These are phyloP conservation scores for Suillus luteus DNA, from an alignment of 768 basidiomycete species.

Conservation along the genomic window DNA sequence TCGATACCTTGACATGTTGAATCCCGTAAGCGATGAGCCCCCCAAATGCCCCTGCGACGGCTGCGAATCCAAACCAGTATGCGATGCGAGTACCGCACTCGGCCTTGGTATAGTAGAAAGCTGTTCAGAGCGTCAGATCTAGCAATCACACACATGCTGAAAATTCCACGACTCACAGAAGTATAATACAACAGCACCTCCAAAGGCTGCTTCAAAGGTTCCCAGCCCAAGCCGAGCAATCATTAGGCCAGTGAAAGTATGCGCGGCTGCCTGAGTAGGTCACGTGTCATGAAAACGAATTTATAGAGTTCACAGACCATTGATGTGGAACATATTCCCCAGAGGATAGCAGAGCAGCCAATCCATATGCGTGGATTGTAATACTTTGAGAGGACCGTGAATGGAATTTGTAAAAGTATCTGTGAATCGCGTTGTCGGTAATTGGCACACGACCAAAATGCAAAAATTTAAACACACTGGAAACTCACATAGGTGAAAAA, in stretches of 20 bases:
- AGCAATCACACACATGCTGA: background rate
- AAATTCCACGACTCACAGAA: slow-evolving; percentile 29
- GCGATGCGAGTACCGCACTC: slow-evolving; percentile 50
- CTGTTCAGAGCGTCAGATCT: slow-evolving; percentile 25
- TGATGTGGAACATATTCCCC: slow-evolving; percentile 71
- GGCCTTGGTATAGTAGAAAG: slow-evolving; percentile 50
- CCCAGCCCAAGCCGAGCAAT: slow-evolving; percentile 35
- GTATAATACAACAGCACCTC: slow-evolving; percentile 35
- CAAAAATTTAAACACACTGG: background rate
- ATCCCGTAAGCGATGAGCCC: slow-evolving; percentile 57
- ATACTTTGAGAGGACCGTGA: slow-evolving; percentile 65
- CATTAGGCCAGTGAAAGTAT: slow-evolving; percentile 30
- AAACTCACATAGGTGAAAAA: slow-evolving; percentile 73
- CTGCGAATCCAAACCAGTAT: slow-evolving; percentile 60
- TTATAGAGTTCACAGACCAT: slow-evolving; percentile 48
- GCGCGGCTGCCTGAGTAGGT: slow-evolving; percentile 26
- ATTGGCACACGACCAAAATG: background rate
- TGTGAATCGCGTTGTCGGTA: slow-evolving; percentile 27
- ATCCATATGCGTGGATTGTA: slow-evolving; percentile 71
- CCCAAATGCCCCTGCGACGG: slow-evolving; percentile 57
- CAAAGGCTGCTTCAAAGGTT: slow-evolving; percentile 38
- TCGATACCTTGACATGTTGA: slow-evolving; percentile 39
- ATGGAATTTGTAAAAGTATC: slow-evolving; percentile 74
- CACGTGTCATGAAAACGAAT: background rate
- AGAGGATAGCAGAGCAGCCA: slow-evolving; percentile 66